Evolutionary conservation across 129 eudicot genomes (phyloP), one percentile per base, ranked within the genome.

Genomic region (carrot (Daucus carota)): DNA sequence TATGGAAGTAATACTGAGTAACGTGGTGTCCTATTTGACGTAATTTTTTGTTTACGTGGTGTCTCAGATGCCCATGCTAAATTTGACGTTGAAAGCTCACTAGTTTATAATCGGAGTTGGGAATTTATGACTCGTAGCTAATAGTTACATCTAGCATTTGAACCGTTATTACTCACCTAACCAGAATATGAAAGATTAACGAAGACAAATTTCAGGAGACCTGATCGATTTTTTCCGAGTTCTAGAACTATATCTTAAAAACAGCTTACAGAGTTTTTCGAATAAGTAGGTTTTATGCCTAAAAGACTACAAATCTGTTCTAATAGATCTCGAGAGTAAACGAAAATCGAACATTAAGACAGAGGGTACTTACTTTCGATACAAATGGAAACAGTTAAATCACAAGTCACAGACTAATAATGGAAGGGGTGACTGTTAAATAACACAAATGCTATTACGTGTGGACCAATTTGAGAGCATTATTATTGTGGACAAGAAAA

Each of bases 401-500:
- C 13, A 70, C 1, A 70, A 43, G 74, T 42, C 52, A 24, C 74
- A 29, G n/a, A 26, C 5, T 42, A 70, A 22, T 70, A 70, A n/a
- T 68, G 36, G 29, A 40, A 42, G 73, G 0, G 32, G 32, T 11
- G 73, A 20, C 33, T 9, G 47, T 70, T 42, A 63, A 26, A 16
- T 12, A 20, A 38, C 43, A 40, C 28, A 70, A 36, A 41, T 22
- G 46, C 8, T 22, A 12, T 22, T 29, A n/a, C n/a, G 75, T 14
- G 38, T 72, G 75, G 75, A 72, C 75, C 75, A 72, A 0, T 8
- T 1, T 17, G 8, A 70, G 43, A 72, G 45, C 38, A 67, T 32
- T 72, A 24, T 45, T 72, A 72, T 72, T 42, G 47, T 24, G 42
- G 54, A 47, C 32, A 44, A n/a, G n/a, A n/a, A 70, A 24, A 70